Conservation (phyloP, 495 filamentous ascomycete species). For the Neurospora sp. region DNA sequence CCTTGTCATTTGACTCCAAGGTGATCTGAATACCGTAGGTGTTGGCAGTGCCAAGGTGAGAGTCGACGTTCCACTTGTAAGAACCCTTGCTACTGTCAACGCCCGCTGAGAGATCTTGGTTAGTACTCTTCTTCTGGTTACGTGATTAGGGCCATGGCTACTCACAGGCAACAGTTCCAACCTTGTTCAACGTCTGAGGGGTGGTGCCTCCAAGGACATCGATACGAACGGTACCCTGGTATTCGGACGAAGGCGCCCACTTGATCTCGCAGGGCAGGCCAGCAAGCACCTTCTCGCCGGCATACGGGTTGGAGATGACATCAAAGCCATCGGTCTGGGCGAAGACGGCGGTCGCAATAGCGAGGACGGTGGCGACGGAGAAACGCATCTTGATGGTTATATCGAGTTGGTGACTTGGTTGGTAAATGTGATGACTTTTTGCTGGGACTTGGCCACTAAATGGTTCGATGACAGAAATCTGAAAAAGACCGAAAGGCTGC, state of each 20-base stretch:
- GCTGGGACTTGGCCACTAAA: neutral
- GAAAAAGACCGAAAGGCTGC: slow-evolving; percentile 2
- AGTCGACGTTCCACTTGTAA: slow-evolving; percentile 31
- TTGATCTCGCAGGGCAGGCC: slow-evolving; percentile 27
- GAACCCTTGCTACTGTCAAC: slow-evolving; percentile 19
- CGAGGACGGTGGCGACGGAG: slow-evolving; percentile 31
- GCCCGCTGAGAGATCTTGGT: slow-evolving; percentile 9
- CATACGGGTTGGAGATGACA: slow-evolving; percentile 24
- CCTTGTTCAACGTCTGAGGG: slow-evolving; percentile 15
- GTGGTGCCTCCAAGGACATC: slow-evolving; percentile 29
- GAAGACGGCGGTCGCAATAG: slow-evolving; percentile 29
- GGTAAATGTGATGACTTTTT: neutral
- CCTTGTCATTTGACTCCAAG: slow-evolving; percentile 19
- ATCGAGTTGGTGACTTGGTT: neutral
- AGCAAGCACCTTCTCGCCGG: slow-evolving; percentile 26
- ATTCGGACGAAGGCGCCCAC: slow-evolving; percentile 15
- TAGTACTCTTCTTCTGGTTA: neutral
- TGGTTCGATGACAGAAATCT: slow-evolving; percentile 6
- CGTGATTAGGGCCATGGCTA: neutral
- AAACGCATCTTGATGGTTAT: slow-evolving; percentile 34
- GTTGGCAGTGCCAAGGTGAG: slow-evolving; percentile 23
- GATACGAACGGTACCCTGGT: slow-evolving; percentile 27
- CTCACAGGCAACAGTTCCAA: slow-evolving; percentile 31
- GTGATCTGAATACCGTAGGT: slow-evolving; percentile 37
- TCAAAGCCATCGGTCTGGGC: slow-evolving; percentile 35